These are phyloP conservation scores for Penicillium argentinense DNA, from an alignment of 495 filamentous ascomycete genomes.

Conservation along the genomic window DNA sequence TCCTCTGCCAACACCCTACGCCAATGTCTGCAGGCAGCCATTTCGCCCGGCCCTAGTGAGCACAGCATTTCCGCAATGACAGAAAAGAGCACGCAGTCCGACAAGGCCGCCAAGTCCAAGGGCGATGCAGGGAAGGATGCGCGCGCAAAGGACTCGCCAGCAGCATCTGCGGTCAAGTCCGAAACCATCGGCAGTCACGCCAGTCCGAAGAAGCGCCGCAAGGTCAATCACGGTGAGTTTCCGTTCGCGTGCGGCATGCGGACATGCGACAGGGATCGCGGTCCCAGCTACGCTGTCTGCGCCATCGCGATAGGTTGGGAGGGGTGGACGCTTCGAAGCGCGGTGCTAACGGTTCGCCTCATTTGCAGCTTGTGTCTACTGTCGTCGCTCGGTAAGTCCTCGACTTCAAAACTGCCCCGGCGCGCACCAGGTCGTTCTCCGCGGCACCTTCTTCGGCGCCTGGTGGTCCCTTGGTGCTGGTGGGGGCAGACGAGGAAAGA, in stretches of 20 bases:
- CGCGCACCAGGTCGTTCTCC: background rate
- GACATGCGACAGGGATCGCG: constrained; percentile 24
- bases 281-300: background rate
- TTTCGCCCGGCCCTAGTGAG: constrained; percentile 26
- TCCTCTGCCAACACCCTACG: no score
- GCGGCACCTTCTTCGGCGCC: constrained; percentile 5
- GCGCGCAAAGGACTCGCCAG: constrained; percentile 33
- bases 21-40: constrained; percentile 37
- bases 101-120: constrained; percentile 26
- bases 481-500: background rate
- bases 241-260: constrained; percentile 23
- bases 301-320: background rate
- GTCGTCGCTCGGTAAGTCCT: constrained; percentile 91
- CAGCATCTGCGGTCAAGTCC: constrained; percentile 36
- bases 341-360: constrained; percentile 26
- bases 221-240: constrained; percentile 96
- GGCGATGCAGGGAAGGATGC: constrained; percentile 27
- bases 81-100: constrained; percentile 35
- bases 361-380: constrained; percentile 92
- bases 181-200: constrained; percentile 43
- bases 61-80: constrained; percentile 30
- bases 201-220: constrained; percentile 92
- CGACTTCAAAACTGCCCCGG: background rate
- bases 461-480: background rate
- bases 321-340: constrained; percentile 23